Conservation (phyloP, 2,329 filamentous ascomycete species). For the Annulohypoxylon truncatum region DNA sequence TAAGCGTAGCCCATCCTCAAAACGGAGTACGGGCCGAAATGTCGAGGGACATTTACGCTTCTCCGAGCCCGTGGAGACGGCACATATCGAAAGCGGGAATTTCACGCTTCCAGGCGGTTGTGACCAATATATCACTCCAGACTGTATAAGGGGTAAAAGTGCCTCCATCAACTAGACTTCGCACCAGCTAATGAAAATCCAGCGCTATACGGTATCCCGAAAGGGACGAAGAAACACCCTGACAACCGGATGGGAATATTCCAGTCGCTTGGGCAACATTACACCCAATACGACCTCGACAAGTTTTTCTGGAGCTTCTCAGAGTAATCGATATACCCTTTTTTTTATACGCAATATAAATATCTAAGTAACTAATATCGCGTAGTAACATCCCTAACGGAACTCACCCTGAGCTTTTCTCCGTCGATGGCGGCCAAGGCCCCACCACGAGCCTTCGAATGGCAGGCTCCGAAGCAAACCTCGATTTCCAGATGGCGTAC, state of each 20-base stretch:
- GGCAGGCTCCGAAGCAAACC: constrained; percentile 56
- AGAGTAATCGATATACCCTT: constrained; percentile 28
- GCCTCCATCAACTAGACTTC: neutral
- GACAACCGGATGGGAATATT: constrained; percentile 58
- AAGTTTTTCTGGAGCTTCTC: constrained; percentile 51
- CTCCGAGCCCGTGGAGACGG: constrained; percentile 39
- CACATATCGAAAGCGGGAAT: constrained; percentile 40
- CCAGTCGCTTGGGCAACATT: constrained; percentile 55
- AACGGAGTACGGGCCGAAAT: constrained; percentile 29
- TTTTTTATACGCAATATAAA: no score
- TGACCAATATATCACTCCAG: constrained; percentile 45
- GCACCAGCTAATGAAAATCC: neutral
- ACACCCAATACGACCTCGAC: constrained; percentile 55
- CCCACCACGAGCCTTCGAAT: constrained; percentile 40
- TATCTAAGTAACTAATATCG: neutral
- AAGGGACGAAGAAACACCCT: constrained; percentile 46
- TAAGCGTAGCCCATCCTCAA: constrained; percentile 4
- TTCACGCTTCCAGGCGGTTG: constrained; percentile 41
- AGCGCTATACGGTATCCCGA: constrained; percentile 53
- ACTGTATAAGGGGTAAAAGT: constrained; percentile 46
- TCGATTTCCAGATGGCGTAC: constrained; percentile 62
- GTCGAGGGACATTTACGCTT: constrained; percentile 40
- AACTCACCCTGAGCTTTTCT: constrained; percentile 52
- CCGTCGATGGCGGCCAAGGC: constrained; percentile 53
- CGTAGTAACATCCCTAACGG: constrained; percentile 52